phyloP scores from a whole-genome alignment of 805 yeast genomes.

The Yarrowia keelungensis region DNA sequence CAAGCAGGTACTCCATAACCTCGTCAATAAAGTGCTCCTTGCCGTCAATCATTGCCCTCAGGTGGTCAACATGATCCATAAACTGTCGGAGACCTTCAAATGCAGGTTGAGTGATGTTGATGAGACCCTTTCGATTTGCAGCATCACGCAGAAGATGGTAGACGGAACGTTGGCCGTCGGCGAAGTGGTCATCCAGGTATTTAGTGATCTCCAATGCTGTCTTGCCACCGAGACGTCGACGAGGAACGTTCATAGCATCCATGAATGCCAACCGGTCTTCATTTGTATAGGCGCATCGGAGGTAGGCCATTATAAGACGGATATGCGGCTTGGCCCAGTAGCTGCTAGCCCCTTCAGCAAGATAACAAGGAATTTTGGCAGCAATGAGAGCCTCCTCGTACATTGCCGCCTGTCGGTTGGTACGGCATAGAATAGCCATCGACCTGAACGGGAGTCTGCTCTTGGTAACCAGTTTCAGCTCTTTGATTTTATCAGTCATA shows the following conservation, averaged over 20 bases:
- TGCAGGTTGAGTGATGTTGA: conserved; percentile 7
- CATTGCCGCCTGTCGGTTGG: conserved; percentile 64
- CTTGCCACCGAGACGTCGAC: conserved; percentile 59
- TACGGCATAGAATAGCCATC: conserved; percentile 73
- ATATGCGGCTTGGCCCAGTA: conserved; percentile 84
- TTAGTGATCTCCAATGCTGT: not conserved
- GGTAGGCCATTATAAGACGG: conserved; percentile 63
- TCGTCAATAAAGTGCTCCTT: conserved; percentile 28
- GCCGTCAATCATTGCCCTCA: conserved; percentile 10
- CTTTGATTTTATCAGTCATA: conserved; percentile 62
- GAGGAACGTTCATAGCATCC: conserved; percentile 65
- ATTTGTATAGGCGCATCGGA: conserved; percentile 66
- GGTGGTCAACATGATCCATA: conserved; percentile 13
- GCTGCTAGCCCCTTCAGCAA: conserved; percentile 72
- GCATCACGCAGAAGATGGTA: conserved; percentile 24
- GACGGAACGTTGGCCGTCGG: not conserved
- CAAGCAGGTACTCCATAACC: conserved; percentile 23
- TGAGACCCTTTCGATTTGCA: not conserved
- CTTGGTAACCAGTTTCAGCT: conserved; percentile 56
- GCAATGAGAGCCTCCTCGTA: conserved; percentile 65
- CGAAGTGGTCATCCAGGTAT: conserved; percentile 9
- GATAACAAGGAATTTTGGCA: conserved; percentile 65
- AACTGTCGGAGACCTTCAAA: conserved; percentile 16
- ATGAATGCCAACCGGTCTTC: conserved; percentile 66
- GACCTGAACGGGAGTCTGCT: conserved; percentile 60